These are phyloP conservation scores for Alternaria burnsii DNA, from an alignment of 2,329 filamentous ascomycete species.

Conservation along the genomic window DNA sequence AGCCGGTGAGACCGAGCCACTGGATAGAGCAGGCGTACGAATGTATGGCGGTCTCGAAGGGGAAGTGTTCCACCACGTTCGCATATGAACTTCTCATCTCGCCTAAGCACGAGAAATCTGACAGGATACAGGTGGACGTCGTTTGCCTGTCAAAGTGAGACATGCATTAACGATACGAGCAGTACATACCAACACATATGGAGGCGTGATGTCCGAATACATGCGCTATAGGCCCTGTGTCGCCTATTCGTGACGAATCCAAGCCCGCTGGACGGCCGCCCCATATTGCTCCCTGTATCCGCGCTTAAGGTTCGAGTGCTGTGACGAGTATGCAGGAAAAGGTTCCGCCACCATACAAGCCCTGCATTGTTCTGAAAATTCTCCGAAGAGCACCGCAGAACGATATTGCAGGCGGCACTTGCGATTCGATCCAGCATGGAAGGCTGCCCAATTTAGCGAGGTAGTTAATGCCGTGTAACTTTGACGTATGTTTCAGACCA, in stretches of 20 bases:
- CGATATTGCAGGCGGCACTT: slow-evolving; percentile 10
- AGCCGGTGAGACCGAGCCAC: slow-evolving; percentile 9
- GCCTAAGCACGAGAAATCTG: slow-evolving; percentile 12
- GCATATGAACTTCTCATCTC: slow-evolving; percentile 15
- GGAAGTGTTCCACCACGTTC: slow-evolving; percentile 16
- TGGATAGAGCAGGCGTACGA: slow-evolving; percentile 13
- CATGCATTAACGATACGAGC: slow-evolving; percentile 12
- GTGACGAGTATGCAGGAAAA: slow-evolving; percentile 15
- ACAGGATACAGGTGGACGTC: slow-evolving; percentile 6
- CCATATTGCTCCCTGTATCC: neutral
- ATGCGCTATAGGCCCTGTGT: neutral
- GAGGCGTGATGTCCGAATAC: neutral
- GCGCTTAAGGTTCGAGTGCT: slow-evolving; percentile 8
- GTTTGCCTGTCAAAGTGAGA: slow-evolving; percentile 11
- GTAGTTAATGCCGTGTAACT: slow-evolving; percentile 11
- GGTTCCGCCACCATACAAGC: slow-evolving; percentile 16
- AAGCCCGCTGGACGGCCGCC: neutral
- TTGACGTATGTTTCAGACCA: slow-evolving; percentile 19
- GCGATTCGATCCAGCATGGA: slow-evolving; percentile 4
- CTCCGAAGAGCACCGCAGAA: slow-evolving; percentile 15
- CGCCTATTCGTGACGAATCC: neutral
- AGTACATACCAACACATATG: slow-evolving; percentile 6
- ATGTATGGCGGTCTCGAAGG: slow-evolving; percentile 25
- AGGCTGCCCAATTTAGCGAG: slow-evolving; percentile 7
- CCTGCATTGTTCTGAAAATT: slow-evolving; percentile 14